Conservation (phyloP, 83 land plant species). For the Picea abies region DNA sequence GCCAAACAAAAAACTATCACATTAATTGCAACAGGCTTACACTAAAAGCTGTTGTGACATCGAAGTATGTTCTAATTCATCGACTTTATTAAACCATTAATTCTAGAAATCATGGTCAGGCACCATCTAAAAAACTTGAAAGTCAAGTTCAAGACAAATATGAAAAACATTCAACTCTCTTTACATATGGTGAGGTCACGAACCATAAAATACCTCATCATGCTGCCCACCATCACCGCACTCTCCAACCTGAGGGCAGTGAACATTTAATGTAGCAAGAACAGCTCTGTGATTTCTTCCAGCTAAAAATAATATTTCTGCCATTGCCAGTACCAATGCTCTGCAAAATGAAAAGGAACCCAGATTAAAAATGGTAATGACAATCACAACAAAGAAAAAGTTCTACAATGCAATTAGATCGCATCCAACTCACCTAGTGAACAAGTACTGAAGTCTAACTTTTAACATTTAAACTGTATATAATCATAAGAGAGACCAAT, state of each 20-base stretch:
- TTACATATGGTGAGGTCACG: not conserved
- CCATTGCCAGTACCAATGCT: constrained; percentile 80
- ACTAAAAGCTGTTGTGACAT: not conserved
- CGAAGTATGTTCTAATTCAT: not conserved
- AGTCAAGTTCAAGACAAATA: not conserved
- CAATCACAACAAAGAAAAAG: not conserved
- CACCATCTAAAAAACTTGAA: not conserved
- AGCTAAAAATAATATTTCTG: constrained; percentile 85
- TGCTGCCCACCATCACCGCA: constrained; percentile 35
- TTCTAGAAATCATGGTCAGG: not conserved
- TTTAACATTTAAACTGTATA: not conserved
- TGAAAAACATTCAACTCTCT: not conserved
- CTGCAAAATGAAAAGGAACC: constrained; percentile 34
- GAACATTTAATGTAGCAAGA: constrained; percentile 66
- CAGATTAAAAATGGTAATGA: not conserved
- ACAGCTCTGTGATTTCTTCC: constrained; percentile 78
- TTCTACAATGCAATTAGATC: not conserved
- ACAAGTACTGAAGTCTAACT: not conserved
- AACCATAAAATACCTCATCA: constrained; percentile 54
- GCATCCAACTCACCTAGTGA: not conserved
- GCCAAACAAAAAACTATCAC: too few relatives aligned
- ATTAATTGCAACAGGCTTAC: too few relatives aligned
- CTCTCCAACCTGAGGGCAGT: constrained; percentile 18
- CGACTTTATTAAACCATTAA: not conserved
- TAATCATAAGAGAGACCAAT: not conserved